phyloP scores from a whole-genome alignment of 345 rosid species.

The Murraya koenigii region DNA sequence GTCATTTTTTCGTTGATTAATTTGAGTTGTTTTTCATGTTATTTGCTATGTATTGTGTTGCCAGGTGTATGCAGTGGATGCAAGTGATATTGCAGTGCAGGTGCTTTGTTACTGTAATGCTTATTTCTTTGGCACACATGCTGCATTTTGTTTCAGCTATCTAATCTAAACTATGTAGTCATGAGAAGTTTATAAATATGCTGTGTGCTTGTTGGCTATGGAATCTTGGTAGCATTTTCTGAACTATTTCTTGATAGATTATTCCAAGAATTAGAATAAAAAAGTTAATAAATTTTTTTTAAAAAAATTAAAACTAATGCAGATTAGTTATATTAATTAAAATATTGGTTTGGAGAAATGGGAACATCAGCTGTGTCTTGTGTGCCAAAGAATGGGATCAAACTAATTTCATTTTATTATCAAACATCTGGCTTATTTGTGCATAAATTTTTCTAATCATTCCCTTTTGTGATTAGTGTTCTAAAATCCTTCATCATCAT shows the following conservation, averaged over 20 bases:
- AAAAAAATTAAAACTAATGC: background rate
- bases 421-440: background rate
- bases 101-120: conserved; percentile 37
- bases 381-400: background rate
- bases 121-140: conserved; percentile 1
- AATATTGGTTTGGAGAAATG: background rate
- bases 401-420: background rate
- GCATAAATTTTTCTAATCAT: background rate
- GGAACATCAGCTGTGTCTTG: background rate
- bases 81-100: conserved; percentile 97
- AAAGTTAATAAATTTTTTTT: background rate
- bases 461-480: background rate
- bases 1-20: background rate
- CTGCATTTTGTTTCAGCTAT: conserved; percentile 7
- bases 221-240: background rate
- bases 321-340: background rate
- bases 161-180: background rate
- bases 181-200: background rate
- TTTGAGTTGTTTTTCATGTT: background rate
- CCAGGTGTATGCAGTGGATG: conserved; percentile 99
- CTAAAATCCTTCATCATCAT: background rate
- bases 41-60: conserved; percentile 16
- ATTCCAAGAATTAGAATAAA: background rate
- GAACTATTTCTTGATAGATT: background rate
- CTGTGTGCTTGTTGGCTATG: background rate